phyloP scores from a whole-genome alignment of 2,329 filamentous ascomycete species.

The Clarireedia homoeocarpa region DNA sequence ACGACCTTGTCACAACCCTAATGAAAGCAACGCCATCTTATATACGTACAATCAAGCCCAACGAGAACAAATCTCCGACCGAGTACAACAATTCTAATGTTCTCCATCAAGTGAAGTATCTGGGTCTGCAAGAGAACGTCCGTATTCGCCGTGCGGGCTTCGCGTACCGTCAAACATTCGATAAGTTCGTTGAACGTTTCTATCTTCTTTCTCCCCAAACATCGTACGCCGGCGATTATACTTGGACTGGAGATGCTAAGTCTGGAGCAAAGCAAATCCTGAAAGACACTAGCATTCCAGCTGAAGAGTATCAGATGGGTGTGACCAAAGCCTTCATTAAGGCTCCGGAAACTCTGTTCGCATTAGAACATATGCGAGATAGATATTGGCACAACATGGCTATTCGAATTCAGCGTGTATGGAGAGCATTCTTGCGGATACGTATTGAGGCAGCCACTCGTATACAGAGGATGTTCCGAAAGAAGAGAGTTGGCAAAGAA shows the following conservation, averaged over 20 bases:
- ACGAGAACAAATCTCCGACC: constrained; percentile 93
- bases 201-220: constrained; percentile 91
- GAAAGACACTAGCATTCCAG: constrained; percentile 90
- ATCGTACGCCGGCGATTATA: constrained; percentile 95
- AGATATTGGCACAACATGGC: constrained; percentile 99
- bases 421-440: constrained; percentile 92
- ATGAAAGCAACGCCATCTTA: constrained; percentile 98
- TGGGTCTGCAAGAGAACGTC: constrained; percentile 98
- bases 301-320: constrained; percentile 95
- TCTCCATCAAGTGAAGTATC: constrained; percentile 96
- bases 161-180: constrained; percentile 92
- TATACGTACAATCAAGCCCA: constrained; percentile 98
- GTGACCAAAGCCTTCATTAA: constrained; percentile 98
- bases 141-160: constrained; percentile 94
- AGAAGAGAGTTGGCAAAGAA: constrained; percentile 83
- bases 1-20: constrained; percentile 85
- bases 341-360: constrained; percentile 92
- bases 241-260: constrained; percentile 83
- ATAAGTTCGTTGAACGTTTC: constrained; percentile 97
- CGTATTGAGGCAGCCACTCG: constrained; percentile 85
- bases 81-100: constrained; percentile 93
- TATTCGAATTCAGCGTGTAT: constrained; percentile 91
- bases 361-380: constrained; percentile 94
- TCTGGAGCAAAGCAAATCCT: constrained; percentile 87
- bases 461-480: constrained; percentile 93